Evolutionary conservation across 768 basidiomycete species (phyloP), one percentile per base, ranked within the genome.

Genomic region (Hypholoma fasciculare): DNA sequence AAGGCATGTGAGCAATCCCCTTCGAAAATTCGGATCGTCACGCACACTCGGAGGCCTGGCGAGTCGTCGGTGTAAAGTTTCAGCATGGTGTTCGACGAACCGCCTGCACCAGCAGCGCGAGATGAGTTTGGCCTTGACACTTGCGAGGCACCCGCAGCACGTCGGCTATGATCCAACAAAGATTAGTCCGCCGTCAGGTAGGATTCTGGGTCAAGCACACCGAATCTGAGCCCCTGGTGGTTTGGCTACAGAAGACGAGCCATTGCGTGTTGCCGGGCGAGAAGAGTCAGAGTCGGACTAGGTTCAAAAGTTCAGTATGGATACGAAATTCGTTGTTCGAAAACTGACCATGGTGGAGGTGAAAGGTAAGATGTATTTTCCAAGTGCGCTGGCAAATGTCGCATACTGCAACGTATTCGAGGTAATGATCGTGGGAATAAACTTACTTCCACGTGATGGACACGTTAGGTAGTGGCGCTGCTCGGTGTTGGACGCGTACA

Each of bases 21-120:
- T 39, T 52, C 14, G 26, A 49, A 57, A 11, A 42, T 36, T 27
- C 34, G 53, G 40, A 63, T 42, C 38, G 55, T 14, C 14, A 89
- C 95, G 72, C 72, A 98, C 97, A 99, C 94, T 82, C 95, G 87
- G 54, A 99, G 83, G 20, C 97, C 97, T 48, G 93, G 94, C 58
- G 96, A 96, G 70, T 98, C 97, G 71, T 98, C 96, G 39, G 97
- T 98, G 85, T 98, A 98, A 4, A 99, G 82, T 77, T 93, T 94
- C 69, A 99, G 85, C 97, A 99, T 98, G 57, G 97, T 99, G 78
- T 94, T 96, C 57, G 90, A 93, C 38, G 92, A 95, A 54, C 97
- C 97, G 54, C 97, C 97, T 57, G 94, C 94, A 42, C 96, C 95
- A 26, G 96, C 94, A 40, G 94, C 88, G 58, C 96, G 89, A 30